Conservation (phyloP, 139 green algal genomes). For the Chlamydomonas asymmetrica region DNA sequence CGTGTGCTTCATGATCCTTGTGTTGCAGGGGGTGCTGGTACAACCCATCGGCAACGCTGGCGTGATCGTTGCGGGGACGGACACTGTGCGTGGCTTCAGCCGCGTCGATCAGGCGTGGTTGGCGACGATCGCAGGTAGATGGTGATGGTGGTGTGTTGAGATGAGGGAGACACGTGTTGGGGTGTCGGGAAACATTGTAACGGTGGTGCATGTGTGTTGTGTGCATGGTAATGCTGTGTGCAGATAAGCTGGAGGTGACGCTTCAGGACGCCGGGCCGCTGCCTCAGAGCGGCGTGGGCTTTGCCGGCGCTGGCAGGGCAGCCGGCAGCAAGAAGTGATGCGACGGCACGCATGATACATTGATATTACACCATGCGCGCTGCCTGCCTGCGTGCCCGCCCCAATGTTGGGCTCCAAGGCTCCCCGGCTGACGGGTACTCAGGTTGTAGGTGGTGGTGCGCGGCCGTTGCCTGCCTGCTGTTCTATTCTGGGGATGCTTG, state of each 20-base stretch:
- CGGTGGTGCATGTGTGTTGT: background rate
- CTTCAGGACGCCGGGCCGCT: conserved; percentile 37
- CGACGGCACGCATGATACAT: too few relatives aligned
- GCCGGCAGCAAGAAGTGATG: too few relatives aligned
- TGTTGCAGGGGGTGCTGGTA: conserved; percentile 61
- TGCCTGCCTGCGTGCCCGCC: too few relatives aligned
- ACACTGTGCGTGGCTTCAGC: conserved; percentile 79
- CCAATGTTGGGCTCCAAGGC: too few relatives aligned
- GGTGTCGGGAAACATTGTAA: background rate
- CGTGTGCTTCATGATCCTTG: too few relatives aligned
- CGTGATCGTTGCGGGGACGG: conserved; percentile 71
- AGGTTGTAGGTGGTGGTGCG: too few relatives aligned
- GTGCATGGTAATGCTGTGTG: conserved; percentile 29
- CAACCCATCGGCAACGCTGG: conserved; percentile 71
- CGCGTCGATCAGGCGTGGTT: conserved; percentile 74
- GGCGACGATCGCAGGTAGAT: conserved; percentile 5
- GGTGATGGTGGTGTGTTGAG: conserved; percentile 2
- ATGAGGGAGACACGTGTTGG: background rate
- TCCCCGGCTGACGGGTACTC: too few relatives aligned
- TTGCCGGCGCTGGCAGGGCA: too few relatives aligned
- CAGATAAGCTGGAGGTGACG: conserved; percentile 81
- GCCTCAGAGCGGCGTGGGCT: conserved; percentile 24
- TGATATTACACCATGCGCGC: too few relatives aligned
- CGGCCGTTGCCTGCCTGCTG: too few relatives aligned
- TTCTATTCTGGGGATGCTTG: too few relatives aligned